Evolutionary conservation across 2,329 filamentous ascomycete species (phyloP), one percentile per base, ranked within the genome.

Genomic region (Emergomyces orientalis): DNA sequence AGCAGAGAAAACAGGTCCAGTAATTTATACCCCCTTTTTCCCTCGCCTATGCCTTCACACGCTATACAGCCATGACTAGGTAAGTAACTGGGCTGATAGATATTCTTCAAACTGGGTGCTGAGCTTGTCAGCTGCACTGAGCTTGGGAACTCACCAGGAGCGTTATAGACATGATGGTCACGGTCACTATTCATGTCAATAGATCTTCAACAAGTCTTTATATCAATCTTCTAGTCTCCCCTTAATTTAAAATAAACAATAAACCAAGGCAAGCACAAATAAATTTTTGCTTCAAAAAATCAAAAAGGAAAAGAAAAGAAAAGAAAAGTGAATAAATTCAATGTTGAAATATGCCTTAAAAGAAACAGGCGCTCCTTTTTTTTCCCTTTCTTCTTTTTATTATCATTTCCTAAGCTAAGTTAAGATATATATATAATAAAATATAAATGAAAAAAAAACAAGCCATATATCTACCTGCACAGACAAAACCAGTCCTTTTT

Each of bases 331-430:
- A 56, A n/a, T 22, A 17, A 52, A 2, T 37, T 41, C 17, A 39
- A 41, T 59, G 5, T 59, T 45, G 25, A 34, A 25, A 37, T 49
- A 55, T 67, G 65, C 65, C 65, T 67, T 65, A 60, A 65, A 65
- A 62, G 64, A 67, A 67, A 67, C 65, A 67, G 65, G 65, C 65
- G 65, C 65, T 62, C 25, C 61, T 57, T 54, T 27, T 25, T 14
- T n/a, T 45, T 41, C 37, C 37, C 3, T 49, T 49, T 17, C 27
- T 41, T 22, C 6, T 45, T 45, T 22, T 45, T 8, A 19, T 17
- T 45, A 6, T n/a, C 19, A 8, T n/a, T 45, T 45, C 19, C 41
- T n/a, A 45, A n/a, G 41, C 19, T 25, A 25, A 49, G 3, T 32
- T 32, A 22, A 25, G 45, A n/a, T 47, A 47, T 25, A 47, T 8